A percentile compares a stretch with the other conserved stretches of the same genome.
These are phyloP conservation scores for Trichoderma polysporum DNA, from an alignment of 2,329 filamentous ascomycete species.

Conservation along the genomic window DNA sequence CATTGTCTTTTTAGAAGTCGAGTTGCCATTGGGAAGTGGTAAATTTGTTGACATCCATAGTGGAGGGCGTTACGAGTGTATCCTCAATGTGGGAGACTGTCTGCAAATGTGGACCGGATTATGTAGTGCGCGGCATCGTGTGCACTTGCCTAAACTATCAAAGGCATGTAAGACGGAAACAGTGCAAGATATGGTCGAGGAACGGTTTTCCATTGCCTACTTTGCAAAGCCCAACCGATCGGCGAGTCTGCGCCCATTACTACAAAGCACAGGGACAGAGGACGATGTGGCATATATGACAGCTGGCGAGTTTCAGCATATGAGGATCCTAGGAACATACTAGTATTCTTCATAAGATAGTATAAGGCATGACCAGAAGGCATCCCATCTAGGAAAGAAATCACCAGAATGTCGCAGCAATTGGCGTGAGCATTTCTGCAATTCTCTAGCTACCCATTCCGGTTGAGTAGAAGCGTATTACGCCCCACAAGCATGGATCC, in stretches of 20 bases:
- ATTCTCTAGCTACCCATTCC: too few relatives aligned
- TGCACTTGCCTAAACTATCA: neutral
- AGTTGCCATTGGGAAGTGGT: conserved; percentile 7
- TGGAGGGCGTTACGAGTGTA: conserved; percentile 13
- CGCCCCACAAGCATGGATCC: neutral
- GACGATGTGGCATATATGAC: conserved; percentile 3
- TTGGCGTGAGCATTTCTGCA: too few relatives aligned
- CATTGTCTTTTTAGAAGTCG: conserved; percentile 1
- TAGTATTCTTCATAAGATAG: neutral
- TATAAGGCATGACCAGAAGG: neutral
- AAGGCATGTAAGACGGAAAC: neutral
- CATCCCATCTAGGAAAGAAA: too few relatives aligned
- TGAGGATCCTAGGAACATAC: conserved; percentile 13
- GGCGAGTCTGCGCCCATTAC: conserved; percentile 3
- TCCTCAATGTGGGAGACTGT: conserved; percentile 16
- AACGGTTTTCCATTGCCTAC: conserved; percentile 15
- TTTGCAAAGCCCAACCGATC: conserved; percentile 10
- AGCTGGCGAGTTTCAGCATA: conserved; percentile 17
- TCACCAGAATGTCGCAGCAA: too few relatives aligned
- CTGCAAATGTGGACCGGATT: conserved; percentile 12
- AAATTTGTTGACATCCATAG: conserved; percentile 12
- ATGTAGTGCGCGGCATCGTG: conserved; percentile 13
- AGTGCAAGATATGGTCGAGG: neutral
- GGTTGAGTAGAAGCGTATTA: neutral
- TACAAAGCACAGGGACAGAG: neutral